Percentiles rank a stretch among this genome's conserved stretches.
Evolutionary conservation across 352 stramenopile species (phyloP).

Genomic region (Phytophthora quininea): DNA sequence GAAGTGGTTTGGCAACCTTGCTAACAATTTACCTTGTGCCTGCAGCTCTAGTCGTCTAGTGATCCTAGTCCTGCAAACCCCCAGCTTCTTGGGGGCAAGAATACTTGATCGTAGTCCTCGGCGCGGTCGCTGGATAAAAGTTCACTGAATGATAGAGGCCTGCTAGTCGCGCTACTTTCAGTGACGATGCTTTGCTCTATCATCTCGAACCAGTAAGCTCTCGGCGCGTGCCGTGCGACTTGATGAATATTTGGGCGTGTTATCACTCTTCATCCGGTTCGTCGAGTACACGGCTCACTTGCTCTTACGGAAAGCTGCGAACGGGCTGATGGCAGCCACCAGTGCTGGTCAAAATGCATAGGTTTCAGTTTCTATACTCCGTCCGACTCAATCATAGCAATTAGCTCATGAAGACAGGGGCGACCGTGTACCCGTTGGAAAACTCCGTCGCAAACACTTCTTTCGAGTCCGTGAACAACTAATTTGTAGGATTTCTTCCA

Average conservation of each 20-base stretch:
- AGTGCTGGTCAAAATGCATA: constrained; percentile 6
- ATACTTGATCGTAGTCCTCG: neutral
- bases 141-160: neutral
- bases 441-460: constrained; percentile 1
- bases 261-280: neutral
- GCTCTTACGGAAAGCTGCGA: neutral
- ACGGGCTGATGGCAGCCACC: neutral
- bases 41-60: neutral
- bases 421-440: constrained; percentile 1
- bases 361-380: neutral
- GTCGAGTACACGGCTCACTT: too few relatives aligned
- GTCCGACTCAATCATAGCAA: constrained; percentile 1
- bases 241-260: neutral
- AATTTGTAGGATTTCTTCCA: neutral
- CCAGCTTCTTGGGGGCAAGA: neutral
- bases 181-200: neutral
- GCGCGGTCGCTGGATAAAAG: neutral
- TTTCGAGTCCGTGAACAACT: neutral
- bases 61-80: neutral
- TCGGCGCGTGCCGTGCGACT: constrained; percentile 1
- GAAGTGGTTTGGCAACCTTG: neutral
- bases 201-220: neutral
- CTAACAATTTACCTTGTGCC: neutral
- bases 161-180: too few relatives aligned
- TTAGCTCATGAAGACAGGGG: constrained; percentile 5